phyloP scores from a whole-genome alignment of 2,329 filamentous ascomycete species.

The Paraphaeosphaeria minitans region DNA sequence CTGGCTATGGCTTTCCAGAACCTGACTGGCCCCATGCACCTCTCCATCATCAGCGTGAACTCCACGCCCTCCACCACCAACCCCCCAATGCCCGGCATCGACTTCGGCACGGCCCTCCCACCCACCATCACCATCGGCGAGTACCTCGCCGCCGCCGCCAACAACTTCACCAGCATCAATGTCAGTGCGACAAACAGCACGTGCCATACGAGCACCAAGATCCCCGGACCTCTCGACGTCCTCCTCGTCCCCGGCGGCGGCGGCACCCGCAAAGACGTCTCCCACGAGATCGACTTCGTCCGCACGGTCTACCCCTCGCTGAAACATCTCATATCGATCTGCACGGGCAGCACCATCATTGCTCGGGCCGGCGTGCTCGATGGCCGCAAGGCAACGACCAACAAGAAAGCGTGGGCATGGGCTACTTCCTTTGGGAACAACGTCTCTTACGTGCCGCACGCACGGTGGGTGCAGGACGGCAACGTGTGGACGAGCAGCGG shows the following conservation, averaged over 20 bases:
- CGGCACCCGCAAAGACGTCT: slow-evolving; percentile 45
- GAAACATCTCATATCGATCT: slow-evolving; percentile 64
- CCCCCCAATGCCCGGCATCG: slow-evolving; percentile 9
- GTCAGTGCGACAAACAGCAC: neutral
- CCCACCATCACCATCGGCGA: slow-evolving; percentile 57
- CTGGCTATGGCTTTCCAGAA: slow-evolving; percentile 20
- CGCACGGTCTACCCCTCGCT: slow-evolving; percentile 16
- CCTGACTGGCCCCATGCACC: slow-evolving; percentile 20
- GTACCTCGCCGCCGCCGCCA: slow-evolving; percentile 24
- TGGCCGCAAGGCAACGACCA: slow-evolving; percentile 65
- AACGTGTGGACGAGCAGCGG: slow-evolving; percentile 69
- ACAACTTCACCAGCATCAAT: slow-evolving; percentile 40
- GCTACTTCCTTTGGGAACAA: slow-evolving; percentile 53
- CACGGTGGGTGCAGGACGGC: slow-evolving; percentile 67
- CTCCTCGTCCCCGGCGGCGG: slow-evolving; percentile 66
- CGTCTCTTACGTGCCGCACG: slow-evolving; percentile 64
- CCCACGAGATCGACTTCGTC: slow-evolving; percentile 15
- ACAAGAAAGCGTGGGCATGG: slow-evolving; percentile 58
- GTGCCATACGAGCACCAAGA: neutral
- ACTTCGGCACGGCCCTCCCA: slow-evolving; percentile 41
- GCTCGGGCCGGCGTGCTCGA: slow-evolving; percentile 64
- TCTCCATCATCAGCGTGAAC: slow-evolving; percentile 15
- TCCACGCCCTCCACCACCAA: slow-evolving; percentile 28
- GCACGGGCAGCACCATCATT: slow-evolving; percentile 63
- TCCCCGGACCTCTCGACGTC: slow-evolving; percentile 55